phyloP scores from a whole-genome alignment of 2,329 filamentous ascomycete genomes.

The Exutisphaerella laricina region DNA sequence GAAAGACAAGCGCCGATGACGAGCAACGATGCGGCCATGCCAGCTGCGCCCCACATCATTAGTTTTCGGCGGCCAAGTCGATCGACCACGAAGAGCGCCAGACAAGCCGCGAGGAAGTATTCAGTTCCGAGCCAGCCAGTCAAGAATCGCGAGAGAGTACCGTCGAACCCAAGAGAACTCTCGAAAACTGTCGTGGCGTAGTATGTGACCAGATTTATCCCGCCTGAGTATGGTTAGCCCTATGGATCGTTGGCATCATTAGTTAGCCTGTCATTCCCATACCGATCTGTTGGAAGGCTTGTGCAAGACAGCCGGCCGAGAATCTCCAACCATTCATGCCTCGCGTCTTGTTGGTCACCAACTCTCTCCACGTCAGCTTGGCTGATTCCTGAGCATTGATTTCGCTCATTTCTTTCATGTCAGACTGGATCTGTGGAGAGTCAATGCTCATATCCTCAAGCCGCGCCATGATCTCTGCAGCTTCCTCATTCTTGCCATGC shows the following conservation, averaged over 20 bases:
- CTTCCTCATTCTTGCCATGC: conserved; percentile 42
- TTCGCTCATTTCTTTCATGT: conserved; percentile 38
- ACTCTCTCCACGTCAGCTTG: conserved; percentile 12
- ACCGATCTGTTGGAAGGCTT: conserved; percentile 42
- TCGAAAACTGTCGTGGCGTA: conserved; percentile 46
- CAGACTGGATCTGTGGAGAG: conserved; percentile 51
- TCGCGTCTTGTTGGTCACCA: conserved; percentile 11
- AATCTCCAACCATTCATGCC: conserved; percentile 15
- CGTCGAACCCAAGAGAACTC: conserved; percentile 13
- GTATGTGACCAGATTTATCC: conserved; percentile 22
- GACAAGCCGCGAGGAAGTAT: conserved; percentile 23
- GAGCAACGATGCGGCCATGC: conserved; percentile 26
- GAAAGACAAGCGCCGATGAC: conserved; percentile 16
- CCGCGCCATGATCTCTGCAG: conserved; percentile 46
- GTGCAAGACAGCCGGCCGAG: conserved; percentile 38
- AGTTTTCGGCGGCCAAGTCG: conserved; percentile 49
- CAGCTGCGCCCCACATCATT: conserved; percentile 23
- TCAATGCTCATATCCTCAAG: conserved; percentile 46
- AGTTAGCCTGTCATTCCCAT: conserved; percentile 9
- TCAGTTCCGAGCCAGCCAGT: conserved; percentile 22
- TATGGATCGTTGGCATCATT: not conserved
- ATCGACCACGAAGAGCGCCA: conserved; percentile 59
- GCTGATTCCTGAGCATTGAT: conserved; percentile 8
- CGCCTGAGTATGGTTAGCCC: conserved; percentile 8
- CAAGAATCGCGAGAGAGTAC: conserved; percentile 18